Base-by-base conservation (phyloP, 2,329 filamentous ascomycete species). In the Mycosphaerella sp. region DNA sequence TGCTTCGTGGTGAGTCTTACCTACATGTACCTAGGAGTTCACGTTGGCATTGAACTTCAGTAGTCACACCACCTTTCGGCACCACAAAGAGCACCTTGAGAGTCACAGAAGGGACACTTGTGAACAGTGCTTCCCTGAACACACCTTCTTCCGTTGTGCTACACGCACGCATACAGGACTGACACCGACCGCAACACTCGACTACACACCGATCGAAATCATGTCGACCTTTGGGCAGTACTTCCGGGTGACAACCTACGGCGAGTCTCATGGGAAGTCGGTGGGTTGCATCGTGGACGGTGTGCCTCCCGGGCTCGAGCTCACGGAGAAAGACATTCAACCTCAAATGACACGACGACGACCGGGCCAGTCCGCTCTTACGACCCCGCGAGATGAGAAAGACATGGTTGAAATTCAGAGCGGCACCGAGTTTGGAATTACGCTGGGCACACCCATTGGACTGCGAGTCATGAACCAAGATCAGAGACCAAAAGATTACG, bases 231-330 rank as follows among this genome's bases (percentile, higher is more conserved):
- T 95, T 73, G 90, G 91, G 64, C 78, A 85, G 48, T 80, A 84
- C 72, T 93, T 93, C 74, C 80, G 80, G 65, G 88, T 95, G 63
- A 90, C 87, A 60, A 95, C 88, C 83, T 90, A 80, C 64, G 87
- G 87, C 70, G 87, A 91, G 73, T 95, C 88, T 54, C 92, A 96
- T 76, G 95, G 92, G 77, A 86, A 85, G 67, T 92, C 87, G 32
- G 90, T 97, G 66, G 91, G 90, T 68, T 95, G 89, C 76, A 96
- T 97, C 67, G 85, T 97, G 73, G 92, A 97, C 70, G 90, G 90
- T 65, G 87, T 84, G 68, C 93, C 92, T 36, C 91, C 93, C 11
- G 88, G 89, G 66, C 85, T 97, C 79, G 77, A 84, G 66, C 83
- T 97, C 71, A 86, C 82, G 59, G 91, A 95, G 73, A 57, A 57